phyloP scores from a whole-genome alignment of 1,284 basidiomycete species.

The Cutaneotrichosporon cyanovorans region DNA sequence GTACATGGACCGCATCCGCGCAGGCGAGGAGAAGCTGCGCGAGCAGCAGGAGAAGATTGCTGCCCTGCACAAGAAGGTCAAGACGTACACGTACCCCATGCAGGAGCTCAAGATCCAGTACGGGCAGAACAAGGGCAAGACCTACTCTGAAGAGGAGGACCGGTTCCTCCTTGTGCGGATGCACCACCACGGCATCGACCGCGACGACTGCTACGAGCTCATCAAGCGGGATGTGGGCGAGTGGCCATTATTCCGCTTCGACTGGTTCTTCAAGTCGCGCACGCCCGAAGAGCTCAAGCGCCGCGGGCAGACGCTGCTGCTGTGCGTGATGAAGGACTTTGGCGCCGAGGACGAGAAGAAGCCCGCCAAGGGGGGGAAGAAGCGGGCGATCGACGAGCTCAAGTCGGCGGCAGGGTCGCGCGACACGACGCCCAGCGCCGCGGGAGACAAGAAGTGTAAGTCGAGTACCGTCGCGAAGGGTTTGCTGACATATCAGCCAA shows the following conservation, averaged over 20 bases:
- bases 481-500: slow-evolving; percentile 18
- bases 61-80: slow-evolving; percentile 78
- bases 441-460: slow-evolving; percentile 19
- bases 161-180: slow-evolving; percentile 87
- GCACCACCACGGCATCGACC: slow-evolving; percentile 82
- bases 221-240: slow-evolving; percentile 96
- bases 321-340: slow-evolving; percentile 84
- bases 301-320: slow-evolving; percentile 78
- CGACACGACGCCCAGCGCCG: slow-evolving; percentile 36
- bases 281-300: slow-evolving; percentile 85
- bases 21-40: slow-evolving; percentile 74
- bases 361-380: slow-evolving; percentile 38
- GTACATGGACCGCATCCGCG: slow-evolving; percentile 68
- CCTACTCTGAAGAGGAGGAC: slow-evolving; percentile 95
- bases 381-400: slow-evolving; percentile 47
- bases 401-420: slow-evolving; percentile 36
- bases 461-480: neutral
- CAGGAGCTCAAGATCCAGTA: slow-evolving; percentile 92
- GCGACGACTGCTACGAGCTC: slow-evolving; percentile 87
- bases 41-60: slow-evolving; percentile 60
- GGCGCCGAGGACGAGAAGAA: slow-evolving; percentile 52
- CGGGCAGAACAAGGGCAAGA: slow-evolving; percentile 89
- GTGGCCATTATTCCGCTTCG: slow-evolving; percentile 93
- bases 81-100: slow-evolving; percentile 75
- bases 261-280: slow-evolving; percentile 98